A percentile compares a stretch with the other conserved stretches of the same genome.
Evolutionary conservation across 495 filamentous ascomycete species (phyloP).

Genomic region (Sphaerosporella brunnea): DNA sequence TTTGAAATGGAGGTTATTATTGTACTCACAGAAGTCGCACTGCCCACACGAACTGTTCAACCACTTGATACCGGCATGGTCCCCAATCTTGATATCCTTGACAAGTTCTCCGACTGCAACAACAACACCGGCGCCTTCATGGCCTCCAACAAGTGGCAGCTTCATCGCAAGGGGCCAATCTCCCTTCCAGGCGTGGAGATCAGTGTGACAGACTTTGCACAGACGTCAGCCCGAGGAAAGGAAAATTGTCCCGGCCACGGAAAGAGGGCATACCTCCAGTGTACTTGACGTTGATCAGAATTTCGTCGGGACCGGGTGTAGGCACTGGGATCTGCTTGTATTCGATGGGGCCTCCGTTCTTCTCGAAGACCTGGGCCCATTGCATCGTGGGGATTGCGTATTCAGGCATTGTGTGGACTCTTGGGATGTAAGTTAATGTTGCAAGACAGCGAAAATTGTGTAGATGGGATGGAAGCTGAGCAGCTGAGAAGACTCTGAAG

Average conservation of each 20-base stretch:
- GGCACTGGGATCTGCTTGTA: constrained; percentile 73
- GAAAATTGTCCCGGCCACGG: not conserved
- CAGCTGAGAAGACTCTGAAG: no score
- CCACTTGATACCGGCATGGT: constrained; percentile 80
- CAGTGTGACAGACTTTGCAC: constrained; percentile 72
- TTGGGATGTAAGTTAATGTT: no score
- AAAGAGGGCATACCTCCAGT: constrained; percentile 35
- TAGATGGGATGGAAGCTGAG: no score
- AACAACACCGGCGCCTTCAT: constrained; percentile 77
- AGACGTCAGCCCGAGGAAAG: no score
- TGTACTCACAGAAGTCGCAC: constrained; percentile 57
- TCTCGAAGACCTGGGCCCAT: constrained; percentile 74
- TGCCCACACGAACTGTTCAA: constrained; percentile 63
- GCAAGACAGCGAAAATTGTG: no score
- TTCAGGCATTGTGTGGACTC: constrained; percentile 11
- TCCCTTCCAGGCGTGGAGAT: constrained; percentile 51
- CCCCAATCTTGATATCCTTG: constrained; percentile 55
- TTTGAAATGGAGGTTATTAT: not conserved
- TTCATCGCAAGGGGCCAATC: constrained; percentile 73
- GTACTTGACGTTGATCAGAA: constrained; percentile 82
- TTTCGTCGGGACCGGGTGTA: constrained; percentile 66
- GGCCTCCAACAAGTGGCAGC: constrained; percentile 77
- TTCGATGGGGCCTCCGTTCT: constrained; percentile 49
- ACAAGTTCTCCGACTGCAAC: constrained; percentile 62
- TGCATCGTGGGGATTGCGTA: constrained; percentile 52